Evolutionary conservation across 2,329 filamentous ascomycete species (phyloP), one percentile per base, ranked within the genome.

Genomic region (Thermoascus crustaceus): DNA sequence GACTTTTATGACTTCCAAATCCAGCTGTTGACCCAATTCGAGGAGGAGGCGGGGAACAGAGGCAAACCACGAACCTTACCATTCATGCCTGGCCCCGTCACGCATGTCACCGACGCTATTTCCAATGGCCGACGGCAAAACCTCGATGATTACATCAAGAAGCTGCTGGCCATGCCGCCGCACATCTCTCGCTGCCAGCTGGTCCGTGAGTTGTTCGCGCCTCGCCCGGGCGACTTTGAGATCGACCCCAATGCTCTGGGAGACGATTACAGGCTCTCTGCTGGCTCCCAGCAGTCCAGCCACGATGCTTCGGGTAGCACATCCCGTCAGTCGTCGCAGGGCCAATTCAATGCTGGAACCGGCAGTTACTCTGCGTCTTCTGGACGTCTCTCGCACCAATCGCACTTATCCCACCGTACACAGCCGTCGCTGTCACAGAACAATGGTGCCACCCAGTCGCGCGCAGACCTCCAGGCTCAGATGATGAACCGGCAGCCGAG

Each of bases 1-100:
- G 91, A 96, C 65, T 98, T 98, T 57, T 98, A 96, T 64, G 91
- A 96, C 60, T 89, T 96, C 60, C 91, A 98, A 59, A 96, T 96
- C 54, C 85, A 87, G 20, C 78, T 98, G 6, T 76, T 98, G 32
- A 89, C 87, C 29, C 85, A 76, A 30, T 96, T 95, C 54, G 89
- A 91, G 14, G 79, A 84, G 22, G 91, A 96, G 61, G 89, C 91
- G 23, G 91, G 91, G 35, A 91, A 93, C 53, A 83, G 80, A 11
- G 81, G 82, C 29, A 67, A 87, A 53, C 80, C 82, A 54, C 81
- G 91, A 37, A 86, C 82, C 6, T 65, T 98, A 8, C 91, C 91
- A 2, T 96, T 94, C 60, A 98, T 98, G 91, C 91, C 91, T 7
- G 91, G 91, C 4, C 91, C 91, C 3, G 89, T 98, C 42, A 94